Evolutionary conservation across 169 alveolate genomes (phyloP).

Genomic region (Plasmodium gonderi): DNA sequence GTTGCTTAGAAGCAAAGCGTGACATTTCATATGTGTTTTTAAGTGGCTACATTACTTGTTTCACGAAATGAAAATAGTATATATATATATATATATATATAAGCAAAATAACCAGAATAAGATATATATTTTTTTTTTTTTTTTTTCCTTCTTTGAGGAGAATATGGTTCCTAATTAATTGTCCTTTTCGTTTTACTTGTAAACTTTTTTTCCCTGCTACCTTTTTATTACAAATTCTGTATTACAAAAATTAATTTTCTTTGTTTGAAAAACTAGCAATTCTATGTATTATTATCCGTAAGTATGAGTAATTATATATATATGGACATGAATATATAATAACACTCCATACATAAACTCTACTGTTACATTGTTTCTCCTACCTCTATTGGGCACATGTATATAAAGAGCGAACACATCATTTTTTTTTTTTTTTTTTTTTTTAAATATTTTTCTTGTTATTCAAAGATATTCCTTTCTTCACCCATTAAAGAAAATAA

Average conservation of each 20-base stretch:
- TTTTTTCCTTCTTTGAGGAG: not conserved
- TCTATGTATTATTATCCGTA: not conserved
- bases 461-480: not conserved
- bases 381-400: too few relatives aligned
- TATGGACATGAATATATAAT: not conserved
- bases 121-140: not conserved
- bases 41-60: not conserved
- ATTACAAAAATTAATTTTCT: not conserved
- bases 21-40: not conserved
- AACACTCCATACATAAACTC: not conserved
- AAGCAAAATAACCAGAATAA: not conserved
- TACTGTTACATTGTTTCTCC: not conserved
- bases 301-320: not conserved
- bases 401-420: too few relatives aligned
- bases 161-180: not conserved
- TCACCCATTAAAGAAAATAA: not conserved
- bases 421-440: not conserved
- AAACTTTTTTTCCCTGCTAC: not conserved
- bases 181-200: not conserved
- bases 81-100: not conserved
- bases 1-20: not conserved
- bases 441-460: not conserved
- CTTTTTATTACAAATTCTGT: not conserved
- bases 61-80: not conserved
- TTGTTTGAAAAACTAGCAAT: too few relatives aligned